These are phyloP conservation scores for Vararia minispora DNA, from an alignment of 768 basidiomycete genomes.

Conservation along the genomic window DNA sequence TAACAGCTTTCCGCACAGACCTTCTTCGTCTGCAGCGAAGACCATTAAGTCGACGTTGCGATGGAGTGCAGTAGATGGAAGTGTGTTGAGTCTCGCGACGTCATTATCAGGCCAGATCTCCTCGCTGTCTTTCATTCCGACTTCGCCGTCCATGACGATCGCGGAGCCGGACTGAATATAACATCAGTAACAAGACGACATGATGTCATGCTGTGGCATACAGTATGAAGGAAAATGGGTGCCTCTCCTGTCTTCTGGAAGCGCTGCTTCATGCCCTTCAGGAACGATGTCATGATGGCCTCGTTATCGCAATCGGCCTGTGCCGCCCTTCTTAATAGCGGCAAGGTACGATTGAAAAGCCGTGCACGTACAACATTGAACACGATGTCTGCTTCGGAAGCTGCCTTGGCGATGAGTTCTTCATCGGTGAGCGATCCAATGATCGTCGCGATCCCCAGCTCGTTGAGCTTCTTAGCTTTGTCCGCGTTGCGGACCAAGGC, in stretches of 20 bases:
- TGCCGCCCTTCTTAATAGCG: no score
- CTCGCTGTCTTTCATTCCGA: slow-evolving; percentile 27
- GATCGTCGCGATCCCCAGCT: slow-evolving; percentile 17
- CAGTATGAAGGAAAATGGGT: slow-evolving; percentile 52
- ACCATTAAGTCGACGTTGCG: slow-evolving; percentile 38
- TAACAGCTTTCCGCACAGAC: slow-evolving; percentile 19
- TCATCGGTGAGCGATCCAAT: slow-evolving; percentile 36
- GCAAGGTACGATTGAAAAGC: no score
- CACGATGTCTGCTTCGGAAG: slow-evolving; percentile 33
- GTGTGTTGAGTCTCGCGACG: slow-evolving; percentile 29
- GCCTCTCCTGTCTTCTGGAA: slow-evolving; percentile 28
- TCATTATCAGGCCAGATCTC: slow-evolving; percentile 39
- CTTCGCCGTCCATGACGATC: slow-evolving; percentile 31
- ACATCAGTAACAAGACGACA: no score
- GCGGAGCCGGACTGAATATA: no score
- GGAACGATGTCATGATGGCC: slow-evolving; percentile 30
- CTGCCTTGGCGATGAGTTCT: slow-evolving; percentile 29
- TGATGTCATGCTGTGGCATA: slow-evolving; percentile 22
- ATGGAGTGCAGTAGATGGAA: slow-evolving; percentile 35
- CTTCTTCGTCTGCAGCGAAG: slow-evolving; percentile 36
- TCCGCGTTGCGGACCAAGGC: slow-evolving; percentile 32
- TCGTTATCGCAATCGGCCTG: slow-evolving; percentile 40
- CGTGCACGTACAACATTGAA: slow-evolving; percentile 24
- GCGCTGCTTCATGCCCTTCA: slow-evolving; percentile 41
- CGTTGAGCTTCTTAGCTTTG: slow-evolving; percentile 32